Percentiles rank a stretch among this genome's conserved stretches.
phyloP scores from a whole-genome alignment of 352 stramenopile species.

The Pythium pyrilobum region DNA sequence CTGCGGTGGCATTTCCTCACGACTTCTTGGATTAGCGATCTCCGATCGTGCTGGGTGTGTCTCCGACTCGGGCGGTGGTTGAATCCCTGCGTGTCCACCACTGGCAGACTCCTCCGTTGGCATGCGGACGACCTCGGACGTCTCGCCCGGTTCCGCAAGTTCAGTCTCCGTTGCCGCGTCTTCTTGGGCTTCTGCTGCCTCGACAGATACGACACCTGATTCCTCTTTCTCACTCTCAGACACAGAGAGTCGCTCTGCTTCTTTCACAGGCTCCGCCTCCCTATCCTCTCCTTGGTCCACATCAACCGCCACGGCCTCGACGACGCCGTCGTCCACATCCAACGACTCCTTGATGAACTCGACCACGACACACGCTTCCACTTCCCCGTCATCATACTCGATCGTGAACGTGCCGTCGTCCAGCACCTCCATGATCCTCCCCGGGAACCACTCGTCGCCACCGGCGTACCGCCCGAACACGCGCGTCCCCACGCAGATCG shows the following conservation, averaged over 20 bases:
- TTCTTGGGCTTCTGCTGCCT: conserved; percentile 11
- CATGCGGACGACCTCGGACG: too few species aligned
- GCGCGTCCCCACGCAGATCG: conserved; percentile 66
- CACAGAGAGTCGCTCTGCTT: too few species aligned
- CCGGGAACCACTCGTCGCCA: conserved; percentile 66
- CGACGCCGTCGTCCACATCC: conserved; percentile 46
- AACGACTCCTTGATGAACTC: conserved; percentile 50
- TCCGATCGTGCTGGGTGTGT: too few species aligned
- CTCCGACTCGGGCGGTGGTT: too few species aligned
- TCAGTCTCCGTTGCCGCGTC: background rate
- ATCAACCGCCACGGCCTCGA: background rate
- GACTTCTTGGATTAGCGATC: too few species aligned
- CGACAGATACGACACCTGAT: conserved; percentile 1
- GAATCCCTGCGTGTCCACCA: too few species aligned
- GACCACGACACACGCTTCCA: conserved; percentile 50
- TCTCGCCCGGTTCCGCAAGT: background rate
- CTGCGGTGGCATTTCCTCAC: too few species aligned
- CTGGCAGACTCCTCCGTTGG: too few species aligned
- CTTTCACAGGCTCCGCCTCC: too few species aligned
- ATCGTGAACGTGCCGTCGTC: conserved; percentile 65
- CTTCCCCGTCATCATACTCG: conserved; percentile 77
- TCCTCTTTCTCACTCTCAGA: conserved; percentile 35
- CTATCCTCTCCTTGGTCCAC: background rate
- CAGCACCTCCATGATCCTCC: conserved; percentile 51
- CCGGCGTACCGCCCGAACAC: conserved; percentile 64